These are phyloP conservation scores for Herpotrichia juniperi DNA, from an alignment of 2,329 filamentous ascomycete genomes.

Conservation along the genomic window DNA sequence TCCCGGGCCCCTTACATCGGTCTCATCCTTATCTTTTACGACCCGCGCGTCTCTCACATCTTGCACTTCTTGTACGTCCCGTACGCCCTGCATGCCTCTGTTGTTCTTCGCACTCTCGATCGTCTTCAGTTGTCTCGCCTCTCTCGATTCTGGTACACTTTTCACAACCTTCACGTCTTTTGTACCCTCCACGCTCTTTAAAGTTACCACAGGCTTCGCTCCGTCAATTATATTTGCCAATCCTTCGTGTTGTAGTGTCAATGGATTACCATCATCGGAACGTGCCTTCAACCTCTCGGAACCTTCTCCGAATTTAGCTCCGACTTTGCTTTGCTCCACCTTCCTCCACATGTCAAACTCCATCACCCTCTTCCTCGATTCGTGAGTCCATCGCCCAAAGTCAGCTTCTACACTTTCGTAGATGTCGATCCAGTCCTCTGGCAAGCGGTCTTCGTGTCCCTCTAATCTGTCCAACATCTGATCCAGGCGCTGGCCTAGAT, in stretches of 20 bases:
- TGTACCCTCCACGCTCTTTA: neutral
- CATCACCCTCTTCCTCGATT: conserved; percentile 75
- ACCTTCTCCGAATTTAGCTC: conserved; percentile 1
- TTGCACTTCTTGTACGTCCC: neutral
- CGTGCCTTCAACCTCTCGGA: conserved; percentile 12
- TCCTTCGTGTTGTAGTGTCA: conserved; percentile 3
- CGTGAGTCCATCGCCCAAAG: conserved; percentile 80
- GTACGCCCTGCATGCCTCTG: neutral
- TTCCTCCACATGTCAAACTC: conserved; percentile 61
- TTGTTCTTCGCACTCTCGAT: neutral
- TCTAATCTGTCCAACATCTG: conserved; percentile 86
- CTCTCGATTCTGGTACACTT: too few relatives aligned
- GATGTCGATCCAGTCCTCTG: conserved; percentile 84
- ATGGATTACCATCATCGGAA: conserved; percentile 12
- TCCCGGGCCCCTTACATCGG: too few relatives aligned
- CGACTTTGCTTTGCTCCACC: conserved; percentile 13
- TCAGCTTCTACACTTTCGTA: conserved; percentile 80
- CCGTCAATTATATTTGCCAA: neutral
- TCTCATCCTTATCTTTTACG: too few relatives aligned
- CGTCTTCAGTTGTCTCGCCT: neutral
- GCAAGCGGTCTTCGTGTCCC: conserved; percentile 81
- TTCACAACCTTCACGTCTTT: neutral
- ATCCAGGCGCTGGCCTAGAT: conserved; percentile 76
- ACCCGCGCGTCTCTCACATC: neutral
- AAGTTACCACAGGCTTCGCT: neutral